Evolutionary conservation across 139 green algal species (phyloP).

Genomic region (Chara braunii): DNA sequence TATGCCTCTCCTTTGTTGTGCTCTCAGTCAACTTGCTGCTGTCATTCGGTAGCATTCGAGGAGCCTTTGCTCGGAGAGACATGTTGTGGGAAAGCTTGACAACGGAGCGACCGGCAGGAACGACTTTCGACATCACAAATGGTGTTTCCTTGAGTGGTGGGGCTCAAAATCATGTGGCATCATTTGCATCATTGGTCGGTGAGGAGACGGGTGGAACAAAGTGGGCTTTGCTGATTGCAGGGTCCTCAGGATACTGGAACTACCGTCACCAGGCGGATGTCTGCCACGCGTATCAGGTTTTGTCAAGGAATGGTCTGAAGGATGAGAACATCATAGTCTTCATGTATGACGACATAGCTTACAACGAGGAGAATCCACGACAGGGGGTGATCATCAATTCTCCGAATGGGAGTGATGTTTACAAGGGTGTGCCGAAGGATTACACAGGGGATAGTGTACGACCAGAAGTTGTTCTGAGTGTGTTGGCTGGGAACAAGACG

Average conservation of each 20-base stretch:
- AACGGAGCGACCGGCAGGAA: too few species aligned
- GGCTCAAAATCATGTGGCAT: too few species aligned
- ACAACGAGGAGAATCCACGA: constrained; percentile 65
- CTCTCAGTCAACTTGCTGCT: too few species aligned
- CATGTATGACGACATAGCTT: constrained; percentile 76
- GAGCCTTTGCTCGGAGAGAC: too few species aligned
- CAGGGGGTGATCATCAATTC: constrained; percentile 82
- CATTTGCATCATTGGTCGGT: too few species aligned
- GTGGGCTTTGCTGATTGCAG: constrained; percentile 86
- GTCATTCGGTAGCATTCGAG: too few species aligned
- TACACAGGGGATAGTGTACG: constrained; percentile 73
- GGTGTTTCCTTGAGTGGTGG: too few species aligned
- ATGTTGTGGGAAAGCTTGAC: too few species aligned
- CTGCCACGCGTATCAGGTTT: constrained; percentile 65
- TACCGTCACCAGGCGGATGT: constrained; percentile 77
- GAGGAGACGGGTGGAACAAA: constrained; percentile 38
- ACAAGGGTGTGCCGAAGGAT: constrained; percentile 71
- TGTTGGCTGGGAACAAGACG: constrained; percentile 63
- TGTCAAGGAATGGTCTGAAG: constrained; percentile 34
- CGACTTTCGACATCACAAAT: too few species aligned
- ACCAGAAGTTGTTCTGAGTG: too few species aligned
- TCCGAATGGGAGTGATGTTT: constrained; percentile 75
- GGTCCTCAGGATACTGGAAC: constrained; percentile 72
- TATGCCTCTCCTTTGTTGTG: too few species aligned
- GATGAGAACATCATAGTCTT: constrained; percentile 77